Percentiles rank a stretch among this genome's conserved stretches.
These are phyloP conservation scores for Plasmodium falciparum DNA, from an alignment of 169 alveolate genomes.

Conservation along the genomic window DNA sequence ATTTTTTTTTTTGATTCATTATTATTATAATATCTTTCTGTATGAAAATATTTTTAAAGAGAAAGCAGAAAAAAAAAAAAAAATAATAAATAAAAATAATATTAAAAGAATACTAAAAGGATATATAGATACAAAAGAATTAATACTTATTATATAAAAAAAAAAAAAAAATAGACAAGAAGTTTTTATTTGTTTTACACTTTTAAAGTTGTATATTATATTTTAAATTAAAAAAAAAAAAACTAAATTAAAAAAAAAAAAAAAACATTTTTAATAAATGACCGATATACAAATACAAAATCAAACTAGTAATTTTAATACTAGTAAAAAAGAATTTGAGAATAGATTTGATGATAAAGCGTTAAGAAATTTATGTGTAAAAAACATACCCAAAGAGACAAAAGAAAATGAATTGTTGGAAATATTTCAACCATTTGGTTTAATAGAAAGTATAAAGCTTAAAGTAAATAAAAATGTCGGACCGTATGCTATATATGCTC, in stretches of 20 bases:
- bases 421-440: constrained; percentile 64
- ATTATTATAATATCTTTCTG: no score
- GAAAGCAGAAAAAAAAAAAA: constrained; percentile 4
- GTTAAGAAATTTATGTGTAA: constrained; percentile 66
- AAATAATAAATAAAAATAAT: neutral
- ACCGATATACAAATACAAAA: constrained; percentile 75
- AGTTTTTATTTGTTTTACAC: constrained; percentile 21
- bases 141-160: constrained; percentile 4
- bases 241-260: no score
- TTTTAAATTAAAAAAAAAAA: constrained; percentile 5
- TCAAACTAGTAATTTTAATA: constrained; percentile 59
- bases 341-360: constrained; percentile 70
- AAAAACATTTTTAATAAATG: constrained; percentile 34
- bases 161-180: constrained; percentile 8
- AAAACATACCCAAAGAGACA: constrained; percentile 75
- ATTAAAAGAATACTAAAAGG: neutral
- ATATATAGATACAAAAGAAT: no score
- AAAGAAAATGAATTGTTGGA: constrained; percentile 74
- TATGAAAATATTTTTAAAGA: no score
- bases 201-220: constrained; percentile 11
- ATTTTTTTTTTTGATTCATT: no score
- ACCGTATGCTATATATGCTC: constrained; percentile 75
- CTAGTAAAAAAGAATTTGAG: constrained; percentile 70
- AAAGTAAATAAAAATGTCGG: constrained; percentile 74
- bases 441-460: constrained; percentile 74